Conservation (phyloP, 352 stramenopile species). For the Plasmopara halstedii region DNA sequence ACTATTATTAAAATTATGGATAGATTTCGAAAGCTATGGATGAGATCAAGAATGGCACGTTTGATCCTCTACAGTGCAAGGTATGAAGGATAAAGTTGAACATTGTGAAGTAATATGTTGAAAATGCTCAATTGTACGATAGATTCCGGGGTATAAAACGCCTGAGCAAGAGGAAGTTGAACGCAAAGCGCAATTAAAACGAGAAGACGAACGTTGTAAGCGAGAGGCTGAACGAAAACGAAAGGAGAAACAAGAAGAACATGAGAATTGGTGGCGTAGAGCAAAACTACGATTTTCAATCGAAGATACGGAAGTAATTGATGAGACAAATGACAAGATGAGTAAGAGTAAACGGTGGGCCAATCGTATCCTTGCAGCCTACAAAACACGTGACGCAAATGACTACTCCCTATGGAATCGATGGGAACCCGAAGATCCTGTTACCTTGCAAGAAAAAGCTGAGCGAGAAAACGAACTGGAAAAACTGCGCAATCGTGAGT, state of each 20-base stretch:
- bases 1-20: neutral
- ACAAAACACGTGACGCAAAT: slow-evolving; percentile 70
- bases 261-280: slow-evolving; percentile 57
- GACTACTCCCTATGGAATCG: slow-evolving; percentile 74
- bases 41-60: slow-evolving; percentile 74
- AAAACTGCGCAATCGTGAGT: slow-evolving; percentile 58
- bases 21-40: slow-evolving; percentile 70
- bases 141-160: slow-evolving; percentile 76
- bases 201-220: slow-evolving; percentile 31
- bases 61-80: slow-evolving; percentile 65
- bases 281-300: slow-evolving; percentile 49
- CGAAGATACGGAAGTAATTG: slow-evolving; percentile 12
- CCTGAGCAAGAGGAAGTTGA: slow-evolving; percentile 63
- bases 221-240: slow-evolving; percentile 34
- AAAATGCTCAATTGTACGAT: neutral
- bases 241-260: slow-evolving; percentile 48
- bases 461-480: slow-evolving; percentile 45
- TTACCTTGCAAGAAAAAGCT: slow-evolving; percentile 51
- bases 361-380: slow-evolving; percentile 56
- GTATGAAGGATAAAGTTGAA: slow-evolving; percentile 9
- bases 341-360: slow-evolving; percentile 27
- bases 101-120: too few species aligned
- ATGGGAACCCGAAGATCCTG: slow-evolving; percentile 70
- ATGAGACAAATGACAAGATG: slow-evolving; percentile 6
- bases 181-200: slow-evolving; percentile 22